Evolutionary conservation across 106 monocot genomes (phyloP).

Genomic region (Amphibolis antarctica): DNA sequence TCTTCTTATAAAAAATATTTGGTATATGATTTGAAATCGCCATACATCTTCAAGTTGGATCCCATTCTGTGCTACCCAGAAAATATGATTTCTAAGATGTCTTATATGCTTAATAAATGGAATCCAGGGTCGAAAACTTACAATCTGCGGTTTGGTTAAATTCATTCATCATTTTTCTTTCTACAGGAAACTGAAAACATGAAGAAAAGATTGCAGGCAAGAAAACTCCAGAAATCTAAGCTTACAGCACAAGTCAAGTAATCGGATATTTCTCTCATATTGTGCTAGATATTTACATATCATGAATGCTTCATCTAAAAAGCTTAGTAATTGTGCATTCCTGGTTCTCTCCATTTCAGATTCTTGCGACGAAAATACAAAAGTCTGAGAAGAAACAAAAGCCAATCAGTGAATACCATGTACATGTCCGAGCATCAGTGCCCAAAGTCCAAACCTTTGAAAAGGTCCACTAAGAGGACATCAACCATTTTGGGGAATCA

Average conservation of each 20-base stretch:
- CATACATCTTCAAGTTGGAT: not conserved
- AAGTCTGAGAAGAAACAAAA: constrained; percentile 11
- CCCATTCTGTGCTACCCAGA: not conserved
- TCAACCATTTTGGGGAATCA: not conserved
- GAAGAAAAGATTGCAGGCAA: constrained; percentile 7
- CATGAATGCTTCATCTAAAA: not conserved
- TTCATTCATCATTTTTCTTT: not conserved
- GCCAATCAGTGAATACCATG: constrained; percentile 12
- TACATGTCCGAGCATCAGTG: not conserved
- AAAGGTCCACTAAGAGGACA: constrained; percentile 15
- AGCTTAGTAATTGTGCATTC: not conserved
- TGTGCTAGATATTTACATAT: not conserved
- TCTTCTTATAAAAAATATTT: not conserved
- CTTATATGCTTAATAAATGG: not conserved
- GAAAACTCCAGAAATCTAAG: constrained; percentile 3
- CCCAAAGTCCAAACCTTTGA: constrained; percentile 2
- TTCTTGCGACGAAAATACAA: constrained; percentile 46
- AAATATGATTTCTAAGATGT: not conserved
- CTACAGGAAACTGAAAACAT: constrained; percentile 10
- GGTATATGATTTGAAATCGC: not conserved
- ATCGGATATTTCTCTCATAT: not conserved
- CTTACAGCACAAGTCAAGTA: constrained; percentile 16
- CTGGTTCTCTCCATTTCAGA: constrained; percentile 14
- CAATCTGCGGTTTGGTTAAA: too few relatives aligned
- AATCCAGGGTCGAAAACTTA: not conserved